Percentiles rank a stretch among this genome's conserved stretches.
phyloP scores from a whole-genome alignment of 192 early-diverging fungal genomes.

The Rhizophagus prolifer region DNA sequence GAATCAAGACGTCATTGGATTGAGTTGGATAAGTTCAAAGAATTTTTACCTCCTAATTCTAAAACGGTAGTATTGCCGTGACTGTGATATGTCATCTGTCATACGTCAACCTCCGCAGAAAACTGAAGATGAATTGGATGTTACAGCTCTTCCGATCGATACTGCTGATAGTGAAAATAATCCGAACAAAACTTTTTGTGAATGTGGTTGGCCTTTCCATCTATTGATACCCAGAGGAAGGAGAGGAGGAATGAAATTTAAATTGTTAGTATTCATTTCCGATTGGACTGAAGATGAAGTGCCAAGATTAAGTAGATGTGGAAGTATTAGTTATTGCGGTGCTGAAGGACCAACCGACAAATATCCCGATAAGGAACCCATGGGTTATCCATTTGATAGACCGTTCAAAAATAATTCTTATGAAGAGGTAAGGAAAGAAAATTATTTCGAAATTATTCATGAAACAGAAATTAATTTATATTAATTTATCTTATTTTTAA shows the following conservation, averaged over 20 bases:
- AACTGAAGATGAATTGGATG: not conserved
- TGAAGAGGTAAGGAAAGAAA: not conserved
- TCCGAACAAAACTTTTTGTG: slow-evolving; percentile 2
- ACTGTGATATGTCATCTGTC: slow-evolving; percentile 10
- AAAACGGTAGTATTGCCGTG: not conserved
- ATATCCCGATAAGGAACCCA: not conserved
- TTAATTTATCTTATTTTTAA: too few relatives aligned
- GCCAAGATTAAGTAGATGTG: not conserved
- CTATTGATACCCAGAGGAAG: not conserved
- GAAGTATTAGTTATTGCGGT: slow-evolving; percentile 12
- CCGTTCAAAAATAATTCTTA: slow-evolving; percentile 12
- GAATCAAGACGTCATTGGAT: not conserved
- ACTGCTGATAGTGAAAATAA: too few relatives aligned
- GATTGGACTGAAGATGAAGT: not conserved
- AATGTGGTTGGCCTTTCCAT: slow-evolving; percentile 23
- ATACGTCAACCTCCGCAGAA: slow-evolving; percentile 9
- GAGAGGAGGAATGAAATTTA: not conserved
- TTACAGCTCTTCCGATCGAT: not conserved
- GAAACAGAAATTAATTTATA: not conserved
- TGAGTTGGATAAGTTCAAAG: not conserved
- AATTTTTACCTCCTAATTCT: not conserved
- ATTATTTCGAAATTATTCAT: not conserved
- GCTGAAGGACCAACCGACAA: not conserved
- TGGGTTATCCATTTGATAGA: slow-evolving; percentile 13
- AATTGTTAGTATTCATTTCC: slow-evolving; percentile 9